These are phyloP conservation scores for Boletus eberwhitei DNA, from an alignment of 768 basidiomycete genomes.

Conservation along the genomic window DNA sequence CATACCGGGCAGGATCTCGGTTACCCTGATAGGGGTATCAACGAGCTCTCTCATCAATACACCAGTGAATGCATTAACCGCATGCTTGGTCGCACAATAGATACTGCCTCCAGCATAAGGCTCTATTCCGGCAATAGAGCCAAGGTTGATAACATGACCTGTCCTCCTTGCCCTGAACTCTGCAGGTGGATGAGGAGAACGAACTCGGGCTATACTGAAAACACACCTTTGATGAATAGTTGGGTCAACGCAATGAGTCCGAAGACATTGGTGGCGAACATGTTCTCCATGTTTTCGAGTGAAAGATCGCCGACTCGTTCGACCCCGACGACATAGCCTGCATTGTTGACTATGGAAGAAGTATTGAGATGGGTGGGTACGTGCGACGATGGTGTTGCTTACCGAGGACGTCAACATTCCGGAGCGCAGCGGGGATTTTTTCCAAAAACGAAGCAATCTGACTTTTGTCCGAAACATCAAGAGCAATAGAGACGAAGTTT, in stretches of 20 bases:
- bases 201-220: background rate
- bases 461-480: conserved; percentile 77
- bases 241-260: conserved; percentile 85
- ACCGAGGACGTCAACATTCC: conserved; percentile 83
- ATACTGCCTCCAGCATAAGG: conserved; percentile 89
- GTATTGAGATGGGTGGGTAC: background rate
- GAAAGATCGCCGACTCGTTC: conserved; percentile 84
- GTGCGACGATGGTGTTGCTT: conserved; percentile 17
- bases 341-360: conserved; percentile 56
- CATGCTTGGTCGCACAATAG: conserved; percentile 89
- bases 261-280: conserved; percentile 80
- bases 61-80: conserved; percentile 83
- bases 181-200: conserved; percentile 28
- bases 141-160: conserved; percentile 93
- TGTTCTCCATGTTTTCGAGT: conserved; percentile 74
- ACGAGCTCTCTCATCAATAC: conserved; percentile 84
- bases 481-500: conserved; percentile 62
- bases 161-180: conserved; percentile 75
- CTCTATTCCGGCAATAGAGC: conserved; percentile 87
- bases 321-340: conserved; percentile 86
- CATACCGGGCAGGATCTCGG: conserved; percentile 89
- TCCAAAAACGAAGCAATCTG: conserved; percentile 70
- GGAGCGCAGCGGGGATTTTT: conserved; percentile 66
- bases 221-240: conserved; percentile 54
- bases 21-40: conserved; percentile 88